A percentile compares a stretch with the other conserved stretches of the same genome.
phyloP scores from a whole-genome alignment of 2,329 filamentous ascomycete species.

The Talaromyces marneffei region DNA sequence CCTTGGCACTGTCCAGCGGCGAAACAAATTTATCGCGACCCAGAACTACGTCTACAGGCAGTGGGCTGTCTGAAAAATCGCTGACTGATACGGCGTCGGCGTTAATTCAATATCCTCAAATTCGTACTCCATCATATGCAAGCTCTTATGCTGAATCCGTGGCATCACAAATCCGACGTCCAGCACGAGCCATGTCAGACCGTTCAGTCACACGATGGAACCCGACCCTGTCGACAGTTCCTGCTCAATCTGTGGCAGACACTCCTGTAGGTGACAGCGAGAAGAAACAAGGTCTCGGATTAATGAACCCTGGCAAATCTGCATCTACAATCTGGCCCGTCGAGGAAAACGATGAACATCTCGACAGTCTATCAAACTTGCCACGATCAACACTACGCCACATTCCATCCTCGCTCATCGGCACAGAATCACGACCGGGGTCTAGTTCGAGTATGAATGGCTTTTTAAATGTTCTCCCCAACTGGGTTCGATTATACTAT shows the following conservation, averaged over 20 bases:
- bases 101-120: constrained; percentile 35
- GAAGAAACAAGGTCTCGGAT: constrained; percentile 7
- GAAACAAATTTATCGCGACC: constrained; percentile 7
- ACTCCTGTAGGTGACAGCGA: constrained; percentile 19
- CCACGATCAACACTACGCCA: constrained; percentile 24
- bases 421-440: constrained; percentile 20
- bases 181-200: constrained; percentile 29
- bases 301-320: constrained; percentile 16
- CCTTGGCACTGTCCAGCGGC: constrained; percentile 21
- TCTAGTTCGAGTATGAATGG: constrained; percentile 44
- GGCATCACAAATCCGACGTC: constrained; percentile 17
- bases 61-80: constrained; percentile 8
- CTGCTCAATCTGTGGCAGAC: constrained; percentile 26
- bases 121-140: constrained; percentile 34
- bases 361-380: constrained; percentile 34
- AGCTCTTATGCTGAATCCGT: constrained; percentile 39
- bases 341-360: constrained; percentile 29
- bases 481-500: constrained; percentile 61
- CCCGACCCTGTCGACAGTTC: constrained; percentile 41
- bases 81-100: constrained; percentile 14
- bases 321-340: constrained; percentile 33
- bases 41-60: constrained; percentile 10
- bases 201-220: constrained; percentile 34
- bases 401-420: constrained; percentile 27
- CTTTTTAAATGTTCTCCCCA: constrained; percentile 39